Base-by-base conservation (phyloP, 208 protist species). In the Chromosphaera perkinsii region DNA sequence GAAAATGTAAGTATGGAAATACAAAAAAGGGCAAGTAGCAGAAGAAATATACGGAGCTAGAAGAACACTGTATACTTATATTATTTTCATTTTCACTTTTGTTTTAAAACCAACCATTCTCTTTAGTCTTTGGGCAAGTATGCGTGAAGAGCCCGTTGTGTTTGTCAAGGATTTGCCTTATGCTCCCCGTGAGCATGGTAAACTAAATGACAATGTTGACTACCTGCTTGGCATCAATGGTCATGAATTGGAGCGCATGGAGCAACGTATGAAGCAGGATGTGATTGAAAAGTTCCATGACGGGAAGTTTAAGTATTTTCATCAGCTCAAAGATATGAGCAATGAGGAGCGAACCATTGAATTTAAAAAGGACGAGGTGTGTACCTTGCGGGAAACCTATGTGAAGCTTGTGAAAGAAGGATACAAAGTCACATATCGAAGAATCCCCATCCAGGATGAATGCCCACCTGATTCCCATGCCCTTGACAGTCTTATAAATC, bases 361-460 rank as follows among this genome's bases (percentile, higher is more conserved):
- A 31, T 43, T 66, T n/a, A 31, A 37, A 14, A 33, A 20, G 42
- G 12, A 14, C 10, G 10, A 39, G 51, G 61, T 54, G 39, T 14
- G 26, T 14, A 70, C 47, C 10, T 35, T 48, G 12, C 47, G 56
- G 35, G 57, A n/a, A n/a, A n/a, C n/a, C n/a, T n/a, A n/a, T n/a
- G n/a, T 3, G 73, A 68, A 9, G 33, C n/a, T n/a, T n/a, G n/a
- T n/a, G n/a, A n/a, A n/a, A n/a, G n/a, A n/a, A n/a, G n/a, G n/a
- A n/a, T n/a, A 55, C 42, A 33, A 31, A 1, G 69, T 78, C 24
- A 40, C 42, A 12, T 75, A 75, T 51, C 12, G 51, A 42, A 61
- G 75, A 17, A 73, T 80, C 29, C 72, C 75, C 39, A 76, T 80
- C 35, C 74, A 72, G 36, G 75, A 80, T 39, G 75, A 80, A 35